Conservation (phyloP, 1,139 yeast species). For the Yamadazyma atlantica region DNA sequence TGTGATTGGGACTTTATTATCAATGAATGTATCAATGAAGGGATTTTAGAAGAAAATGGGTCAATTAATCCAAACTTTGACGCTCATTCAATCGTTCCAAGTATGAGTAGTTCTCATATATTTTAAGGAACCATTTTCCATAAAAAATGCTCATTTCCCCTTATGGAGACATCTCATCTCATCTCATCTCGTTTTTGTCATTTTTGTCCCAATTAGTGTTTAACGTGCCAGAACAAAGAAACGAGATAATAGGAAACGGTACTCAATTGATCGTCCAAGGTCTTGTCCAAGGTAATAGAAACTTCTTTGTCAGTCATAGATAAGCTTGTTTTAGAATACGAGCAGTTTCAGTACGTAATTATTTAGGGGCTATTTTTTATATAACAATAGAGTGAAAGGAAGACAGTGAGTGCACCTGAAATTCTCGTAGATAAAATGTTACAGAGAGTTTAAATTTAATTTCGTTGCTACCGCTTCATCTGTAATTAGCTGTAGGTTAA, state of each 20-base stretch:
- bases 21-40: constrained; percentile 40
- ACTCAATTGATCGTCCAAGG: too few relatives aligned
- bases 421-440: too few relatives aligned
- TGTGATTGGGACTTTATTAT: constrained; percentile 62
- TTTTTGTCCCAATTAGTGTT: too few relatives aligned
- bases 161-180: background rate
- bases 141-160: background rate
- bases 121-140: too few relatives aligned
- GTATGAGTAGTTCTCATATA: constrained; percentile 28
- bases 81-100: constrained; percentile 34
- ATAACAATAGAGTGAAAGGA: background rate
- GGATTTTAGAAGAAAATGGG: constrained; percentile 38
- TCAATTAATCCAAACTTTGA: constrained; percentile 23
- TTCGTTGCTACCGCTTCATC: too few relatives aligned
- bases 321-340: too few relatives aligned
- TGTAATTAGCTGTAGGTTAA: background rate
- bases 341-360: too few relatives aligned
- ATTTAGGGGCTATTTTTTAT: too few relatives aligned
- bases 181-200: background rate
- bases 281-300: too few relatives aligned
- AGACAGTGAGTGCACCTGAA: background rate
- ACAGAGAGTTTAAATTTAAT: too few relatives aligned
- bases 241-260: too few relatives aligned
- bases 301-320: too few relatives aligned
- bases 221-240: background rate